Evolutionary conservation across 345 rosid species (phyloP), one percentile per base, ranked within the genome.

Genomic region (Cardiospermum halicacabum): DNA sequence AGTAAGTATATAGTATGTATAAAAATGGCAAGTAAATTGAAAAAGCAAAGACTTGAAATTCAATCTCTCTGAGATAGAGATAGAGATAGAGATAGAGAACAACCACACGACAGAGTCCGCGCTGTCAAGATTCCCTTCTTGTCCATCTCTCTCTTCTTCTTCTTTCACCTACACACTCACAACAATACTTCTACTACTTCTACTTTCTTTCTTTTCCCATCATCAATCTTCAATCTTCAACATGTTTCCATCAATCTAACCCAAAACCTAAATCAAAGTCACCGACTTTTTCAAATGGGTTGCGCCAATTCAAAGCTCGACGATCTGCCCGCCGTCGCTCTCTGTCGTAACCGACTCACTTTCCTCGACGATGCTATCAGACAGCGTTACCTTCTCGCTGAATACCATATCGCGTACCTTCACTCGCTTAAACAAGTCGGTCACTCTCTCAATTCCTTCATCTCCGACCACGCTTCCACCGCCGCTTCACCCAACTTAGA

Each of bases 311-410:
- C 99, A 1, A 95, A 89, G 83, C 78, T 86, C 19, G 96, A 95
- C 68, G 99, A 95, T 77, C 92, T 87, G 4, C 97, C 96, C 43
- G 99, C 96, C 54, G 97, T 95, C 53, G 83, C 87, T 21, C 83
- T 95, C 4, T 95, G 99, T 83, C 87, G 96, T 7, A 80, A 89
- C 8, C 84, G 99, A 11, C 91, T 96, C 62, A 8, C 18, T 60
- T 91, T 72, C 66, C 76, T 95, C 11, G 87, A 85, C 43, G 81
- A 82, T 4, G 99, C 96, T 7, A 81, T 91, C 55, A 78, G 32
- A 1, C 96, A 81, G 55, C 89, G 99, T n/a, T 83, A 76, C 72
- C 78, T 77, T 19, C 72, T 95, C n/a, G 86, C 99, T 18, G 84
- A 95, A 18, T 80, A 96, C 40, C 99, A 95, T 68, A 21, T 70